Conservation (phyloP, 805 yeast species). For the Starmerella gropengiesseri region DNA sequence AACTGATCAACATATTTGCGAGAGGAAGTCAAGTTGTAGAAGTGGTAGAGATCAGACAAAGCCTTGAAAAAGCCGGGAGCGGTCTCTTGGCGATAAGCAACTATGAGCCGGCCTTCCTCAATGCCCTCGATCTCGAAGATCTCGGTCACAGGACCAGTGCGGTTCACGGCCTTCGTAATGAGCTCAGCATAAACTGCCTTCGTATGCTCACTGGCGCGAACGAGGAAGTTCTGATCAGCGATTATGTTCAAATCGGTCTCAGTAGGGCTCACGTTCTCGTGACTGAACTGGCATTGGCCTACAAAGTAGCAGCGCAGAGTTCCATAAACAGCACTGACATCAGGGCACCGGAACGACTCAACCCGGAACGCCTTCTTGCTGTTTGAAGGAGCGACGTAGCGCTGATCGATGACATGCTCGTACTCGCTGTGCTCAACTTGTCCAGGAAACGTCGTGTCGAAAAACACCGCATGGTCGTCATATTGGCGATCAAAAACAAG, state of each 20-base stretch:
- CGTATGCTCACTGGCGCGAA: constrained; percentile 70
- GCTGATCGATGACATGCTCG: constrained; percentile 71
- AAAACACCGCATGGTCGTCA: constrained; percentile 81
- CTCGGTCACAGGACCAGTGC: constrained; percentile 89
- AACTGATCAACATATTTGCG: constrained; percentile 93
- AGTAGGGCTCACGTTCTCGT: constrained; percentile 27
- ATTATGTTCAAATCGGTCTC: constrained; percentile 51
- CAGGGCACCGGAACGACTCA: constrained; percentile 50
- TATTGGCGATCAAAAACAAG: constrained; percentile 72
- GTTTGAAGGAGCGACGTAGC: constrained; percentile 42
- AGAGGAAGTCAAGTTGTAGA: constrained; percentile 72
- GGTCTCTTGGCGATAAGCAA: constrained; percentile 75
- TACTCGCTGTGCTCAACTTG: constrained; percentile 39
- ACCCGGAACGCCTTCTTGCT: constrained; percentile 46
- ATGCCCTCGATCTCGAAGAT: constrained; percentile 69
- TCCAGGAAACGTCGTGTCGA: constrained; percentile 58
- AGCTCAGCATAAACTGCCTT: constrained; percentile 64
- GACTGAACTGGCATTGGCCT: constrained; percentile 53
- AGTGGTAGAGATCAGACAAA: constrained; percentile 71
- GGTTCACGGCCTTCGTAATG: constrained; percentile 52
- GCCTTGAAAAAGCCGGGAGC: constrained; percentile 85
- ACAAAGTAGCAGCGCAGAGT: constrained; percentile 68
- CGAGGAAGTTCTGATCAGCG: constrained; percentile 68
- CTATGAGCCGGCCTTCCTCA: constrained; percentile 75
- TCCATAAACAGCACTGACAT: constrained; percentile 34